These are phyloP conservation scores for Carpinus fangiana DNA, from an alignment of 306 rosid species.

Conservation along the genomic window DNA sequence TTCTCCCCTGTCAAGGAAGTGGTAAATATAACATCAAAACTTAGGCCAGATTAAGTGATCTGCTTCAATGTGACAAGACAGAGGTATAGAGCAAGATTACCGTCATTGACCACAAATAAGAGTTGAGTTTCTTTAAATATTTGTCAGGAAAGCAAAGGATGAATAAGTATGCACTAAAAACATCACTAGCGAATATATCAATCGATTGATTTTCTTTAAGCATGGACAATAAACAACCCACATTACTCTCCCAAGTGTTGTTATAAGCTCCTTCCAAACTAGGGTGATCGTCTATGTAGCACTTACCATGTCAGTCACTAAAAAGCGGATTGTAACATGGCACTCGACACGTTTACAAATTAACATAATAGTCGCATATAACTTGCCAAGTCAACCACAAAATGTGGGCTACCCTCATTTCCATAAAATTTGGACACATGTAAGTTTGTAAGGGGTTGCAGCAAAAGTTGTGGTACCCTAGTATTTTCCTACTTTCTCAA, in stretches of 20 bases:
- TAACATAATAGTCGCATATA: too few species aligned
- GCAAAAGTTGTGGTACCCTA: too few species aligned
- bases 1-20: conserved; percentile 64
- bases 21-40: conserved; percentile 9
- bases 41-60: neutral
- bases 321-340: too few species aligned
- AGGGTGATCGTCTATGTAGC: too few species aligned
- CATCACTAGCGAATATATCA: neutral
- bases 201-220: neutral
- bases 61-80: neutral
- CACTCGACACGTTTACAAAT: too few species aligned
- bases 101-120: neutral
- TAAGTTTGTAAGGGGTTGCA: too few species aligned
- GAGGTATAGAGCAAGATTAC: neutral
- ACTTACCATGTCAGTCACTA: too few species aligned
- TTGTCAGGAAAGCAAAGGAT: neutral
- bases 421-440: too few species aligned
- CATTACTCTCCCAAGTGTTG: neutral
- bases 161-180: neutral
- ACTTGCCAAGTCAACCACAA: too few species aligned
- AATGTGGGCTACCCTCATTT: too few species aligned
- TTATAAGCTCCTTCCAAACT: too few species aligned
- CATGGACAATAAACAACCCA: neutral
- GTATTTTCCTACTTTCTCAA: neutral
- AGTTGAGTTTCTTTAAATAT: neutral